Evolutionary conservation across 805 yeast species (phyloP).

Genomic region (Spathaspora gorwiae): DNA sequence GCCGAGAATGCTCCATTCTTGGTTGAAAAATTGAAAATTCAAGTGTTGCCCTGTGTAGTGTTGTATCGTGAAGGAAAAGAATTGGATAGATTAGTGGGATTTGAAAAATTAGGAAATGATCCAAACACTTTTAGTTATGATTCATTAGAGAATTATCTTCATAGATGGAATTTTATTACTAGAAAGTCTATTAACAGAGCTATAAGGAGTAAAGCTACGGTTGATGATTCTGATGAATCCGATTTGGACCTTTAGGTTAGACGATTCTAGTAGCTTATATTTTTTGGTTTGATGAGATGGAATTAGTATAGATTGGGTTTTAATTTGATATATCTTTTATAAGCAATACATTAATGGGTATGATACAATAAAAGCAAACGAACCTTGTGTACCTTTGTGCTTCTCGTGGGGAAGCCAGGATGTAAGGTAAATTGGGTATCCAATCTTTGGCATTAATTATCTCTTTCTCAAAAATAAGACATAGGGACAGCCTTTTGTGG

Average conservation of each 20-base stretch:
- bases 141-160: constrained; percentile 40
- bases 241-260: constrained; percentile 6
- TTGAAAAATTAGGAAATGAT: constrained; percentile 51
- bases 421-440: no score
- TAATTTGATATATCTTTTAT: background rate
- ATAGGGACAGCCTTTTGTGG: no score
- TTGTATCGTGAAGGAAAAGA: constrained; percentile 60
- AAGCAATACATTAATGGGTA: background rate
- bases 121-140: constrained; percentile 44
- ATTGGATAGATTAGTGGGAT: constrained; percentile 59
- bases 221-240: constrained; percentile 4
- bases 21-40: constrained; percentile 56
- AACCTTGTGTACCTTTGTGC: no score
- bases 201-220: background rate
- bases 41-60: constrained; percentile 68
- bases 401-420: no score
- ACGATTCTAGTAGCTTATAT: background rate
- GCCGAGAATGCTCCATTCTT: constrained; percentile 72
- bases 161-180: constrained; percentile 12
- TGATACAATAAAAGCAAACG: no score
- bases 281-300: background rate
- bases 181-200: constrained; percentile 13
- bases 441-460: no score
- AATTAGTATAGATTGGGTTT: background rate
- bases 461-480: no score